Evolutionary conservation across 1,139 yeast species (phyloP).

Genomic region (Hyphopichia buzzinii): DNA sequence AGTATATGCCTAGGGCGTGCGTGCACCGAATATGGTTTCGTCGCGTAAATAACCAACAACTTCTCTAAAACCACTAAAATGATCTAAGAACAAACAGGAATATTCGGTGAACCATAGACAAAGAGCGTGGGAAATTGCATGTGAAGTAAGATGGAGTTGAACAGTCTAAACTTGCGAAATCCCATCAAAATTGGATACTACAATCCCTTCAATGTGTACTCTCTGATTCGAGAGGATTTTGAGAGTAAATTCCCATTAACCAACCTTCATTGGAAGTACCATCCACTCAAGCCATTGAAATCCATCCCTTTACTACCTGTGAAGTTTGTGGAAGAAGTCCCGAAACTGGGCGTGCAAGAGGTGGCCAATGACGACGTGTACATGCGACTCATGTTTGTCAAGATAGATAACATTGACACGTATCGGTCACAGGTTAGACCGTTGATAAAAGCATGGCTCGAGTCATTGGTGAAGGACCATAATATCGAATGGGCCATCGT

Average conservation of each 20-base stretch:
- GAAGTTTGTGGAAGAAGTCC: conserved; percentile 59
- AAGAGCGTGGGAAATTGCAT: too few species aligned
- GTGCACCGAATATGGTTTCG: too few species aligned
- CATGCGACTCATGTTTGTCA: conserved; percentile 66
- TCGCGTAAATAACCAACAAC: too few species aligned
- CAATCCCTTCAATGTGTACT: conserved; percentile 78
- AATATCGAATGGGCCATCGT: conserved; percentile 65
- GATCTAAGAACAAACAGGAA: too few species aligned
- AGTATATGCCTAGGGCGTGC: too few species aligned
- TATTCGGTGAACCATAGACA: too few species aligned
- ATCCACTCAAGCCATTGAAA: conserved; percentile 54
- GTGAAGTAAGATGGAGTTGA: conserved; percentile 10
- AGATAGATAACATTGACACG: conserved; percentile 63
- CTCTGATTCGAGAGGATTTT: conserved; percentile 52
- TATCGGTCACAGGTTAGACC: conserved; percentile 82
- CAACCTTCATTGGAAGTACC: conserved; percentile 76
- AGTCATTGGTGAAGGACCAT: conserved; percentile 40
- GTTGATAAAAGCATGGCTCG: conserved; percentile 77
- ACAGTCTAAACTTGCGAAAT: conserved; percentile 13
- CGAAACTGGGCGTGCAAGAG: conserved; percentile 23
- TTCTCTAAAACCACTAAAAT: too few species aligned
- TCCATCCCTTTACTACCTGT: conserved; percentile 68
- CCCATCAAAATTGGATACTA: conserved; percentile 64
- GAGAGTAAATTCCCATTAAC: conserved; percentile 59
- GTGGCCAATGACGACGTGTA: conserved; percentile 42